A percentile compares a stretch with the other conserved stretches of the same genome.
Evolutionary conservation across 2,329 filamentous ascomycete genomes (phyloP).

Genomic region (Talaromyces atroroseus): DNA sequence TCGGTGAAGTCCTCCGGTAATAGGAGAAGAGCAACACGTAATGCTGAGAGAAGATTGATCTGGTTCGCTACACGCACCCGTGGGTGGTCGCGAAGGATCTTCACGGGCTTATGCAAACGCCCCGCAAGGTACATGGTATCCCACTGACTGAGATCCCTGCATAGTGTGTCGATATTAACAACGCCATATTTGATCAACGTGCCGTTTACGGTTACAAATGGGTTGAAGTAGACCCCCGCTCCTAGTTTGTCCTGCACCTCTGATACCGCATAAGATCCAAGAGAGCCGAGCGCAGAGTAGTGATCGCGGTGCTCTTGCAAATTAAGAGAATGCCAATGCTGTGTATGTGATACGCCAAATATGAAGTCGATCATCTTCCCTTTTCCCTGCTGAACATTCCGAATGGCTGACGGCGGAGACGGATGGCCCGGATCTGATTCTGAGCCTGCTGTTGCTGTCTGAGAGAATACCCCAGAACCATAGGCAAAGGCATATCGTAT

Average conservation of each 20-base stretch:
- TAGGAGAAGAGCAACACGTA: constrained; percentile 82
- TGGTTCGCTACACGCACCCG: constrained; percentile 91
- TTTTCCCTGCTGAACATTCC: constrained; percentile 76
- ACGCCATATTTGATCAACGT: constrained; percentile 98
- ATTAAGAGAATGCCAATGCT: constrained; percentile 97
- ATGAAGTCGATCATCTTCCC: constrained; percentile 99
- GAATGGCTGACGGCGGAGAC: constrained; percentile 71
- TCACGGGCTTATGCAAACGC: constrained; percentile 92
- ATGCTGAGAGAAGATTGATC: constrained; percentile 85
- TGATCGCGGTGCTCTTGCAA: constrained; percentile 82
- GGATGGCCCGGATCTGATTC: constrained; percentile 57
- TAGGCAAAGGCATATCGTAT: constrained; percentile 97
- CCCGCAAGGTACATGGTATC: constrained; percentile 94
- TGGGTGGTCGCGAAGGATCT: constrained; percentile 91
- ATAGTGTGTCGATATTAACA: constrained; percentile 86
- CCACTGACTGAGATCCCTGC: constrained; percentile 82
- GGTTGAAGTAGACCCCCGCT: constrained; percentile 96
- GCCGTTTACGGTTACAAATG: constrained; percentile 88
- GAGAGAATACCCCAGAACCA: constrained; percentile 91
- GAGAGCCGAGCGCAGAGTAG: constrained; percentile 76
- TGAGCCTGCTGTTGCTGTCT: constrained; percentile 48
- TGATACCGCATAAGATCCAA: constrained; percentile 81
- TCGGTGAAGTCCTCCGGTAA: constrained; percentile 82
- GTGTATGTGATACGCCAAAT: constrained; percentile 86
- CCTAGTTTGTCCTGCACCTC: constrained; percentile 81